phyloP scores from a whole-genome alignment of 192 early-diverging fungal species.

The Coemansia sp. region DNA sequence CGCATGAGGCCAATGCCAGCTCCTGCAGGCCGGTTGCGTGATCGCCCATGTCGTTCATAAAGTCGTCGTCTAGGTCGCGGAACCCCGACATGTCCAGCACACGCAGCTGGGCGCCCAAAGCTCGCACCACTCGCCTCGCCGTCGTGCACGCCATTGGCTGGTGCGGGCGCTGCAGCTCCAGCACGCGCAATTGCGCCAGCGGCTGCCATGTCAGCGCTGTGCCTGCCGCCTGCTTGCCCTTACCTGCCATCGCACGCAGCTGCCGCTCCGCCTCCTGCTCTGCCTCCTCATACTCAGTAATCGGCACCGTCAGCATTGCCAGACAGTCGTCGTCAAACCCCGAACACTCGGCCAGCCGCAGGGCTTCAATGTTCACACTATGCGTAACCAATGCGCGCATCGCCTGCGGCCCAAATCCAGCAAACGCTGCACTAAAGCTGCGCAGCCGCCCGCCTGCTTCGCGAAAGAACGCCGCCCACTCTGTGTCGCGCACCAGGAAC shows the following conservation, averaged over 20 bases:
- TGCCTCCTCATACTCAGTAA: slow-evolving; percentile 38
- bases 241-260: slow-evolving; percentile 1
- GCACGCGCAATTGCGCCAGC: slow-evolving; percentile 12
- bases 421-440: slow-evolving; percentile 60
- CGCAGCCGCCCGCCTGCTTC: slow-evolving; percentile 55
- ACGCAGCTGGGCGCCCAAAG: slow-evolving; percentile 30
- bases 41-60: slow-evolving; percentile 20
- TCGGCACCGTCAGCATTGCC: slow-evolving; percentile 36
- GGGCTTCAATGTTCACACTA: slow-evolving; percentile 61
- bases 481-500: slow-evolving; percentile 62
- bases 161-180: slow-evolving; percentile 32
- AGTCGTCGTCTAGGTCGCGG: slow-evolving; percentile 39
- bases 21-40: slow-evolving; percentile 24
- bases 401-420: slow-evolving; percentile 57
- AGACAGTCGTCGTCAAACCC: slow-evolving; percentile 57
- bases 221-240: neutral
- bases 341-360: slow-evolving; percentile 65
- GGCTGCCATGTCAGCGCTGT: slow-evolving; percentile 31
- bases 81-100: slow-evolving; percentile 39
- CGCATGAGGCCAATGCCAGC: slow-evolving; percentile 37
- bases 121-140: slow-evolving; percentile 25
- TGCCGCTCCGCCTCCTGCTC: slow-evolving; percentile 37
- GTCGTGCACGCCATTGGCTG: slow-evolving; percentile 31
- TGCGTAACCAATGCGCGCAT: slow-evolving; percentile 58
- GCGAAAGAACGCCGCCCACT: slow-evolving; percentile 65